A percentile compares a stretch with the other conserved stretches of the same genome.
Conservation (phyloP, 1,284 basidiomycete species). For the Trichosporon coremiiforme region DNA sequence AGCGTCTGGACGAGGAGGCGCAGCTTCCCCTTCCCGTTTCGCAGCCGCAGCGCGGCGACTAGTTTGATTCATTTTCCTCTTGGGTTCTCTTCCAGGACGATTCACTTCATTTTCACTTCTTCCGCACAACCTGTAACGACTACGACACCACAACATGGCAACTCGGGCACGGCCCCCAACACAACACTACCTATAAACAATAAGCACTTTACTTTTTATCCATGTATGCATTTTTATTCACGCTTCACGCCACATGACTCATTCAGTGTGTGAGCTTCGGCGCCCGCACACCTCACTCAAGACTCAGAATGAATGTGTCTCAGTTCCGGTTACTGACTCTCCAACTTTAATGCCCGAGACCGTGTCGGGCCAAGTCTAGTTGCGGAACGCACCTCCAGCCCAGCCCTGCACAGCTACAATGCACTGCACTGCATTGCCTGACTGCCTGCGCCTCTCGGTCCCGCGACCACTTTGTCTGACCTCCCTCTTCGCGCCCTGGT, state of each 20-base stretch:
- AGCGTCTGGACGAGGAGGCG: slow-evolving; percentile 22
- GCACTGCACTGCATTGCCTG: neutral
- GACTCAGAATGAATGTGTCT: too few relatives aligned
- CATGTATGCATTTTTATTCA: slow-evolving; percentile 16
- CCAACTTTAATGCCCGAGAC: too few relatives aligned
- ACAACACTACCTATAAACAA: neutral
- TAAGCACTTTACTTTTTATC: too few relatives aligned
- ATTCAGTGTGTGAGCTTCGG: too few relatives aligned
- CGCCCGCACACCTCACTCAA: too few relatives aligned
- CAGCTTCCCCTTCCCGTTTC: neutral
- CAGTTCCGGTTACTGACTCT: too few relatives aligned
- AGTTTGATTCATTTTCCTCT: neutral
- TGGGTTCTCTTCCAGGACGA: neutral
- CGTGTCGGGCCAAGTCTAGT: too few relatives aligned
- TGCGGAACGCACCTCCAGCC: too few relatives aligned
- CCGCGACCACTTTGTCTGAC: slow-evolving; percentile 5
- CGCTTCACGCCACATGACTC: neutral
- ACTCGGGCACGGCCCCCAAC: too few relatives aligned
- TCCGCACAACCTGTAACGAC: too few relatives aligned
- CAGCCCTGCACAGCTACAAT: neutral
- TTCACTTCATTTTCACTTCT: neutral
- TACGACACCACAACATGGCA: neutral
- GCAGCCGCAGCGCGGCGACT: neutral
- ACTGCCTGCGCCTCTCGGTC: slow-evolving; percentile 1
- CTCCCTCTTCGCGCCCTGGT: neutral